phyloP scores from a whole-genome alignment of 2,329 filamentous ascomycete species.

The Alternaria postmessia region DNA sequence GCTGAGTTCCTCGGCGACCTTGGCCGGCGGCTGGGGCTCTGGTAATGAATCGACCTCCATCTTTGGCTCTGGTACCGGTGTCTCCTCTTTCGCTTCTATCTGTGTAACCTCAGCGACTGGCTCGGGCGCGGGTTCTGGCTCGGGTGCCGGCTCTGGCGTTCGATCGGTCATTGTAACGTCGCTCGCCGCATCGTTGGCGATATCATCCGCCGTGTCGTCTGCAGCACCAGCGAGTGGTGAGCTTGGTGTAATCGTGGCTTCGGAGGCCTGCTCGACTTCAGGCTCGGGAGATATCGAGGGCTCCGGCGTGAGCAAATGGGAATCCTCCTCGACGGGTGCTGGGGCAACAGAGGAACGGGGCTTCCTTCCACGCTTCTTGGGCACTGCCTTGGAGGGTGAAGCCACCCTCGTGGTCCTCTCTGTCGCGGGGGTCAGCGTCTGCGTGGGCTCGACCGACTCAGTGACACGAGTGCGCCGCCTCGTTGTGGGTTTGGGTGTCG shows the following conservation, averaged over 20 bases:
- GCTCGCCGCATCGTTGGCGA: slow-evolving; percentile 69
- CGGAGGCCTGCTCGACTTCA: slow-evolving; percentile 55
- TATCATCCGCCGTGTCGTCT: slow-evolving; percentile 48
- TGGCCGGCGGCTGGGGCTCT: slow-evolving; percentile 38
- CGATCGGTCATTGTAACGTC: slow-evolving; percentile 68
- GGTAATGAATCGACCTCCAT: slow-evolving; percentile 48
- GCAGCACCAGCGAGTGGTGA: slow-evolving; percentile 80
- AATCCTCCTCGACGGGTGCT: slow-evolving; percentile 50
- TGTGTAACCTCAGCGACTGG: slow-evolving; percentile 76
- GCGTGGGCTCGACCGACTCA: slow-evolving; percentile 65
- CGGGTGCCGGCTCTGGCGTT: slow-evolving; percentile 30
- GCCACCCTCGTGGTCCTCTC: slow-evolving; percentile 51
- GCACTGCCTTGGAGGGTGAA: slow-evolving; percentile 38
- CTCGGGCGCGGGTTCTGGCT: slow-evolving; percentile 45
- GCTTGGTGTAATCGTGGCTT: slow-evolving; percentile 17
- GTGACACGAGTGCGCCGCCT: slow-evolving; percentile 57
- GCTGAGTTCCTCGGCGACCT: slow-evolving; percentile 72
- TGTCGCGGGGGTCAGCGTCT: slow-evolving; percentile 68
- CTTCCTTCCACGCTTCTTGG: slow-evolving; percentile 68
- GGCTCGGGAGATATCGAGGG: slow-evolving; percentile 66
- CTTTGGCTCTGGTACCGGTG: slow-evolving; percentile 26
- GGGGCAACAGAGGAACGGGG: slow-evolving; percentile 52
- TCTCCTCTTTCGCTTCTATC: slow-evolving; percentile 67
- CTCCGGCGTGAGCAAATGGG: slow-evolving; percentile 57
- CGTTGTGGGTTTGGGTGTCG: slow-evolving; percentile 57